Base-by-base conservation (phyloP, 1,139 yeast genomes). In the Pichia sp. region DNA sequence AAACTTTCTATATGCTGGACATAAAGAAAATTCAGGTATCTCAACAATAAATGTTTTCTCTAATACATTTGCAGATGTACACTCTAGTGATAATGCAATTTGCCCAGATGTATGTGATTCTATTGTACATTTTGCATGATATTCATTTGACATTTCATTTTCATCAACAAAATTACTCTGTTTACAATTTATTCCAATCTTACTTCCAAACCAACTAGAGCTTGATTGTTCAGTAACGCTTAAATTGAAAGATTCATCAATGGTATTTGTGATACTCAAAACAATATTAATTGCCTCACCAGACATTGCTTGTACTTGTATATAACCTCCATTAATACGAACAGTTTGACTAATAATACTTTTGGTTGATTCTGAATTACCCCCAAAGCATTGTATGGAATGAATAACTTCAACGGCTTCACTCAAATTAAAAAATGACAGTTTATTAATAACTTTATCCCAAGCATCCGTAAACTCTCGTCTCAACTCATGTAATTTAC, bases 391-490 rank as follows among this genome's bases (percentile, higher is more conserved):
- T 23, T 35, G 38, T 34, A 48, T 29, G 15, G 34, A 25, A 20
- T 45, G 40, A 15, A 26, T 32, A 11, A 53, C 39, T 2, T 24
- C 15, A 0, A 42, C 37, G 2, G 48, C 27, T 7, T 40, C 25
- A 16, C 46, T 37, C 2, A 59, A 34, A 8, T 50, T 50, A 8
- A 60, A 47, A 15, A 59, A 43, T 23, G 44, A 40, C 52, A 60
- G 48, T 12, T 46, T 53, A 32, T 54, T 55, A 3, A 61, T 50
- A 5, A 56, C 49, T 12, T 42, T 42, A 40, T 58, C 54, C 53
- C 60, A 60, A 27, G 47, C 48, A 15, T 38, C 29, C 3, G 47
- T 45, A 44, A 61, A 58, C 9, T 47, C 42, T 1, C 47, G 40
- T 24, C 44, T 53, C 13, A 50, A 29, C 3, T 26, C 27, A n/a